These are phyloP conservation scores for Phytophthora vignae DNA, from an alignment of 352 stramenopile genomes.

Conservation along the genomic window DNA sequence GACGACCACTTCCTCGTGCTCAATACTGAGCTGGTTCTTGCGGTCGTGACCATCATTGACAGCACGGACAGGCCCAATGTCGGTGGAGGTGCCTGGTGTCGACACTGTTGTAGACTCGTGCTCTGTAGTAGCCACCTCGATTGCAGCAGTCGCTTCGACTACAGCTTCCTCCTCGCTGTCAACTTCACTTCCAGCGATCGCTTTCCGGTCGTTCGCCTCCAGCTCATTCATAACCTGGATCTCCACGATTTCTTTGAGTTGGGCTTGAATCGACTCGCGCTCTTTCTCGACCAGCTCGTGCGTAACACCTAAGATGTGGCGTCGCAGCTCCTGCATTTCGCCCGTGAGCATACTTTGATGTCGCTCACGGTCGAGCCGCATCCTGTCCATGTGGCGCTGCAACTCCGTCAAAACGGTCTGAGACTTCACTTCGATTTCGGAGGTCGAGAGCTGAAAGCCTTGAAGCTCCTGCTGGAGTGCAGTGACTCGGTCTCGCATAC, in stretches of 20 bases:
- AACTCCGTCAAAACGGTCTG: slow-evolving; percentile 65
- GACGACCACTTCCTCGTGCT: neutral
- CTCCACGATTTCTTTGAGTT: slow-evolving; percentile 44
- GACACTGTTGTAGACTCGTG: neutral
- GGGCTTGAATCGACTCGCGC: slow-evolving; percentile 52
- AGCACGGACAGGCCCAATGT: neutral
- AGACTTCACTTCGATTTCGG: slow-evolving; percentile 63
- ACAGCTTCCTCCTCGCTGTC: slow-evolving; percentile 10
- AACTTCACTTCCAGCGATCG: neutral
- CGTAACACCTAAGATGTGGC: slow-evolving; percentile 57
- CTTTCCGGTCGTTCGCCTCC: neutral
- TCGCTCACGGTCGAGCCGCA: slow-evolving; percentile 57
- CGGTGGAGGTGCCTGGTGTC: neutral
- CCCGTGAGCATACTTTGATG: slow-evolving; percentile 67
- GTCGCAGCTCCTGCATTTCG: slow-evolving; percentile 73
- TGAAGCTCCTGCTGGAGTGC: slow-evolving; percentile 62
- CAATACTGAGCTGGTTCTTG: neutral
- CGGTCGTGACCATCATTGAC: neutral
- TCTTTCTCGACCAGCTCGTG: slow-evolving; percentile 68
- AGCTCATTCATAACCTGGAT: slow-evolving; percentile 16
- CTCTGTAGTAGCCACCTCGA: neutral
- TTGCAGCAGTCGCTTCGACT: neutral
- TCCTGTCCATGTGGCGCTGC: slow-evolving; percentile 49
- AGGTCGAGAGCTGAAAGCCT: slow-evolving; percentile 53
- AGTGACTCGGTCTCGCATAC: slow-evolving; percentile 57